Percentiles rank a stretch among this genome's conserved stretches.
Evolutionary conservation across 495 filamentous ascomycete genomes (phyloP).

Genomic region (Penicillium lividum): DNA sequence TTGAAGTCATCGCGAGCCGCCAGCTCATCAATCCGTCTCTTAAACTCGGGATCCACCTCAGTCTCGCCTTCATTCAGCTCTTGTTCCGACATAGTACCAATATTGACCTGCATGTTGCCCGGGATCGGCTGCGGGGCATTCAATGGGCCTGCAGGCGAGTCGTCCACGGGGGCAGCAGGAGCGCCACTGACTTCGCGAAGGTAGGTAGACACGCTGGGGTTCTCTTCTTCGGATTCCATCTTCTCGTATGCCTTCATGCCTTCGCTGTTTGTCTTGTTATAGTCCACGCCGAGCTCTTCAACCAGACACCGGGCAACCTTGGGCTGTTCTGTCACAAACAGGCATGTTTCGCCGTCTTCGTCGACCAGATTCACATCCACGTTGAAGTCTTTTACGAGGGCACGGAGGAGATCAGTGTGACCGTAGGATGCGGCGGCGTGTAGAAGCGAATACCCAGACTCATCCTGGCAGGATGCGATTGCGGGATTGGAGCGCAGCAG

Average conservation of each 20-base stretch:
- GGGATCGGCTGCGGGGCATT: constrained; percentile 58
- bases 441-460: constrained; percentile 85
- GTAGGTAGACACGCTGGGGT: constrained; percentile 67
- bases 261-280: constrained; percentile 60
- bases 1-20: constrained; percentile 72
- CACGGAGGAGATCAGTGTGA: constrained; percentile 74
- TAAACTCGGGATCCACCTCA: constrained; percentile 68
- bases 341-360: constrained; percentile 86
- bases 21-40: constrained; percentile 73
- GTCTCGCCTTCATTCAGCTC: constrained; percentile 47
- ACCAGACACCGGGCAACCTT: constrained; percentile 74
- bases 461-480: constrained; percentile 70
- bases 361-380: constrained; percentile 79
- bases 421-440: constrained; percentile 93
- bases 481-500: constrained; percentile 67
- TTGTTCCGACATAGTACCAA: constrained; percentile 65
- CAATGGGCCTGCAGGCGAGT: constrained; percentile 29
- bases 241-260: constrained; percentile 70
- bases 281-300: constrained; percentile 75
- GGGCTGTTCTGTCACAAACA: constrained; percentile 80
- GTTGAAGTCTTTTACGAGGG: constrained; percentile 73
- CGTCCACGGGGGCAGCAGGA: constrained; percentile 23
- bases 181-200: constrained; percentile 51
- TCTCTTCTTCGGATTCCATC: constrained; percentile 70
- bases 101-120: constrained; percentile 63